These are phyloP conservation scores for Peronospora farinosa DNA, from an alignment of 352 stramenopile species.

Conservation along the genomic window DNA sequence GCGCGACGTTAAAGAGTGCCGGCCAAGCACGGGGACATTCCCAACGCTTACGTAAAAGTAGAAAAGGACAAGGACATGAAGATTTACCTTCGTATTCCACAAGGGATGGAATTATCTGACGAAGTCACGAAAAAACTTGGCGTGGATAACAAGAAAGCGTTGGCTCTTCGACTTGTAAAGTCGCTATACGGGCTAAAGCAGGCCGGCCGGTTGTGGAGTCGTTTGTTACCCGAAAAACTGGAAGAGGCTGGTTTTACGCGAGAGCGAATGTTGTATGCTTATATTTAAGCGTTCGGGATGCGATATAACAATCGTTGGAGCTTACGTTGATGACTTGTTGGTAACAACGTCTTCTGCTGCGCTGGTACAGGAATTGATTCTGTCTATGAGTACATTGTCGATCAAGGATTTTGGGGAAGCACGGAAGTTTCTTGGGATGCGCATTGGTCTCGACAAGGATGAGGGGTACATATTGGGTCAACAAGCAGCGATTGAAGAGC, in stretches of 20 bases:
- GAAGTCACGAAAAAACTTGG: neutral
- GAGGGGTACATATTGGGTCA: conserved; percentile 17
- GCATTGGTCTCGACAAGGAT: conserved; percentile 1
- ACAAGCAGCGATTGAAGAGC: neutral
- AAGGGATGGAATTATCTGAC: conserved; percentile 17
- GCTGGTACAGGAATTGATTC: conserved; percentile 8
- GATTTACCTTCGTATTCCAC: conserved; percentile 13
- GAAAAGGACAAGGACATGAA: neutral
- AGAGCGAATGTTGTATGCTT: conserved; percentile 26
- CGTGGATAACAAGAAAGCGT: neutral
- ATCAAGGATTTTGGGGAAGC: conserved; percentile 23
- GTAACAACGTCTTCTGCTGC: conserved; percentile 7
- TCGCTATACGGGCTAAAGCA: conserved; percentile 30
- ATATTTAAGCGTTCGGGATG: conserved; percentile 10
- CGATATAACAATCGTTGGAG: conserved; percentile 9
- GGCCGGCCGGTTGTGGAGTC: conserved; percentile 27
- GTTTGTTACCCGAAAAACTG: conserved; percentile 17
- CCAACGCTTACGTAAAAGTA: neutral
- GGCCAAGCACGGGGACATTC: neutral
- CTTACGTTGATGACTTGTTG: conserved; percentile 31
- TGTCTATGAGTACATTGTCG: neutral
- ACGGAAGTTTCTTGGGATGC: conserved; percentile 28
- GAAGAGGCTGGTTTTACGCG: conserved; percentile 9
- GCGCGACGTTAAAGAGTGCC: neutral
- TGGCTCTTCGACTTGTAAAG: conserved; percentile 14